These are phyloP conservation scores for Sphaerulina vaccinii DNA, from an alignment of 2,329 filamentous ascomycete species.

Conservation along the genomic window DNA sequence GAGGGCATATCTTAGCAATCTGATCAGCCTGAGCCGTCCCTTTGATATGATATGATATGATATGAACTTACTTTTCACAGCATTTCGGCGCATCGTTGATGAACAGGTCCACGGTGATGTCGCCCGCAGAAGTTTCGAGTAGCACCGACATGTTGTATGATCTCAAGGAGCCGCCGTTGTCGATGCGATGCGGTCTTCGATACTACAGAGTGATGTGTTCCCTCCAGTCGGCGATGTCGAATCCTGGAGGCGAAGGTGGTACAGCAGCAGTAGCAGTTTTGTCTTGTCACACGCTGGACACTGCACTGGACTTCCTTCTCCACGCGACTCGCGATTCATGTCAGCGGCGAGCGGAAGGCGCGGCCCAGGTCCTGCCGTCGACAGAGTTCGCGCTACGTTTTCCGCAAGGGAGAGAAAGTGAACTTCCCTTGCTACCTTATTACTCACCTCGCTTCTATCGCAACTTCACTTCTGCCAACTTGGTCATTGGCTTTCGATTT, in stretches of 20 bases:
- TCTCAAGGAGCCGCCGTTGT: background rate
- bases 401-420: background rate
- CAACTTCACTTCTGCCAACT: background rate
- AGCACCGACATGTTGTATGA: conserved; percentile 74
- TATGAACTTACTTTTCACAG: conserved; percentile 82
- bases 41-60: conserved; percentile 33
- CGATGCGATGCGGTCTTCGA: background rate
- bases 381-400: background rate
- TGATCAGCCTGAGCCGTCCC: conserved; percentile 54
- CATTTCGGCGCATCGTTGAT: conserved; percentile 85
- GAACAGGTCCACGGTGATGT: conserved; percentile 91
- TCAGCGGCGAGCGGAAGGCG: background rate
- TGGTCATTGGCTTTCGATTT: background rate
- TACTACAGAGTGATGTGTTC: background rate
- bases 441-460: background rate
- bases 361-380: no score
- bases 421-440: background rate
- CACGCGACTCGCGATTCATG: background rate
- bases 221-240: background rate
- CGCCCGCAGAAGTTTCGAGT: conserved; percentile 86
- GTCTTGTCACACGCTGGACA: background rate
- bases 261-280: background rate
- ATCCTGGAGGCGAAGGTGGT: background rate
- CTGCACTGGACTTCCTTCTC: background rate
- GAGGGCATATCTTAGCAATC: conserved; percentile 52